Conservation (phyloP, 2,329 filamentous ascomycete species). For the Trichoderma koningii region DNA sequence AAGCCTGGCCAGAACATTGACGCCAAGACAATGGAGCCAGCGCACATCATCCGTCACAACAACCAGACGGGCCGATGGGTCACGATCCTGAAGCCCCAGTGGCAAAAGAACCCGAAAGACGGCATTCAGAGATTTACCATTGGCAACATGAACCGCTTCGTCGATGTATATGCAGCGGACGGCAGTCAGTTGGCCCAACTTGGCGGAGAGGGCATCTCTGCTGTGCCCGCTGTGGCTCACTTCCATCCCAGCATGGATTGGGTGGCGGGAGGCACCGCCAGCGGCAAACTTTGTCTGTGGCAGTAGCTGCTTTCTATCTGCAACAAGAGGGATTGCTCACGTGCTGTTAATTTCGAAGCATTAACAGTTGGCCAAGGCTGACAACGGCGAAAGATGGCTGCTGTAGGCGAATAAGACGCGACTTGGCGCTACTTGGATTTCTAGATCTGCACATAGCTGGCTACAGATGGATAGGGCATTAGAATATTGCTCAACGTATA, state of each 20-base stretch:
- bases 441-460: constrained; percentile 12
- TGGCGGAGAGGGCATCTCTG: constrained; percentile 86
- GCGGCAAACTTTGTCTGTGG: constrained; percentile 92
- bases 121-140: constrained; percentile 86
- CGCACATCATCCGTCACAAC: constrained; percentile 75
- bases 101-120: constrained; percentile 79
- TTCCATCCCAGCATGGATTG: constrained; percentile 88
- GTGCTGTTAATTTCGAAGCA: background rate
- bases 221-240: constrained; percentile 88
- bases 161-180: constrained; percentile 81
- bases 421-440: background rate
- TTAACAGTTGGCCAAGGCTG: background rate
- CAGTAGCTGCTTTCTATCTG: constrained; percentile 51
- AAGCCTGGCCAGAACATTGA: constrained; percentile 58
- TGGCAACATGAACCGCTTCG: constrained; percentile 96
- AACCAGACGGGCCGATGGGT: constrained; percentile 97
- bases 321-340: background rate
- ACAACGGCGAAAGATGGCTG: background rate
- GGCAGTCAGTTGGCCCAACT: constrained; percentile 88
- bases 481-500: background rate
- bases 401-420: background rate
- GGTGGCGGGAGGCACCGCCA: constrained; percentile 89
- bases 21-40: constrained; percentile 67
- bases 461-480: constrained; percentile 5
- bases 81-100: constrained; percentile 78